phyloP scores from a whole-genome alignment of 257 asterid genomes.

The Paraleonurus japonicus region DNA sequence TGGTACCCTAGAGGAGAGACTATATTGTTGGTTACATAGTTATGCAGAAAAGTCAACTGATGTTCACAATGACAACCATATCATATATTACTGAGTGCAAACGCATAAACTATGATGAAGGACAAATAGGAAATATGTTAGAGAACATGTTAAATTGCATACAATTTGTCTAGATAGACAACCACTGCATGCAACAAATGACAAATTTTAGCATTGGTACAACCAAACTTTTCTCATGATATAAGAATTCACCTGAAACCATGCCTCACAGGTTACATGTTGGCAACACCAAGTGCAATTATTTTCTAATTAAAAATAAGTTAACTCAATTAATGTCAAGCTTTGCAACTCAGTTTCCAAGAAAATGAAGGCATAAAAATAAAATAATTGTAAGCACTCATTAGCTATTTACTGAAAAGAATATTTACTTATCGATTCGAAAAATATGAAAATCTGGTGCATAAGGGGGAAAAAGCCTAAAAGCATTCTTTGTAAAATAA shows the following conservation, averaged over 20 bases:
- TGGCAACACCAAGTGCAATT: not conserved
- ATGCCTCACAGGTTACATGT: not conserved
- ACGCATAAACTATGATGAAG: not conserved
- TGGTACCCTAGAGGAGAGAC: conserved; percentile 64
- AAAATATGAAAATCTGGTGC: not conserved
- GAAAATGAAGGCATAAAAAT: not conserved
- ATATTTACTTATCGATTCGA: not conserved
- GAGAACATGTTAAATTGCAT: conserved; percentile 3
- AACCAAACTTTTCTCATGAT: conserved; percentile 15
- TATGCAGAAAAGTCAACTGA: conserved; percentile 22
- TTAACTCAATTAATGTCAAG: not conserved
- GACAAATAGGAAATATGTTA: conserved; percentile 2
- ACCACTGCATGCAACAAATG: not conserved
- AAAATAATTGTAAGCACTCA: not conserved
- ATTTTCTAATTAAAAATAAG: not conserved
- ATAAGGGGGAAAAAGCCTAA: not conserved
- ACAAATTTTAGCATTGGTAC: conserved; percentile 4
- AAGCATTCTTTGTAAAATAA: not conserved
- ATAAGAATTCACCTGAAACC: conserved; percentile 11
- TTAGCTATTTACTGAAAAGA: not conserved
- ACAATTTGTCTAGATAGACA: not conserved
- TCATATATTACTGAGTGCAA: not conserved
- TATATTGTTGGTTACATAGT: conserved; percentile 38
- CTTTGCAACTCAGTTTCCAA: not conserved
- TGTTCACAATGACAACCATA: conserved; percentile 12